These are phyloP conservation scores for Infundibulicybe gibba DNA, from an alignment of 768 basidiomycete genomes.

Conservation along the genomic window DNA sequence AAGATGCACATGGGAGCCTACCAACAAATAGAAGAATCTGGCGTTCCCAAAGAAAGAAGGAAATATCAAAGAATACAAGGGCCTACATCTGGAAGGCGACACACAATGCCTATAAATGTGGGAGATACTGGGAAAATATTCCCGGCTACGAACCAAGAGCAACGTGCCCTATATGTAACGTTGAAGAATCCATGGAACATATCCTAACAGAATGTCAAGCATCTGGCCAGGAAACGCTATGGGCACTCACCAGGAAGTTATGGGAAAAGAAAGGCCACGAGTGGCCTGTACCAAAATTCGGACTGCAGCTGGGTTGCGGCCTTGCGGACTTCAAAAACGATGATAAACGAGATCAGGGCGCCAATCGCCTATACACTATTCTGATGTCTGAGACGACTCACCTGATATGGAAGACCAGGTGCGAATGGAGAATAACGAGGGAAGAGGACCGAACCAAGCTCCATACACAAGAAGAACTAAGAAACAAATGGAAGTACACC, in stretches of 20 bases:
- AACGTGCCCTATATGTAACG: conserved; percentile 10
- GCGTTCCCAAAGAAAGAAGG: neutral
- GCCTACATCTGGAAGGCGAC: conserved; percentile 18
- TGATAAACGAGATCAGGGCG: too few relatives aligned
- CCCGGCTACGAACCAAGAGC: conserved; percentile 5
- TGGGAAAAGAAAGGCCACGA: conserved; percentile 20
- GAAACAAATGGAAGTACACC: conserved; percentile 9
- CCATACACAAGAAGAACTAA: neutral
- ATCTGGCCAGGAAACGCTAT: conserved; percentile 2
- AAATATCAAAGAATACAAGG: neutral
- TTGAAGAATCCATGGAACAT: too few relatives aligned
- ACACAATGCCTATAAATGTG: conserved; percentile 16
- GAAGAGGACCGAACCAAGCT: conserved; percentile 13
- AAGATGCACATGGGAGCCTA: neutral
- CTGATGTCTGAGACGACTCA: too few relatives aligned
- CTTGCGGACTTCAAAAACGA: too few relatives aligned
- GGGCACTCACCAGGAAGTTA: conserved; percentile 15
- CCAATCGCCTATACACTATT: too few relatives aligned
- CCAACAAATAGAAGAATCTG: neutral
- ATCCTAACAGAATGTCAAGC: too few relatives aligned
- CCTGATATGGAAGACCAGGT: too few relatives aligned
- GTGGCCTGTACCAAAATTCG: conserved; percentile 6
- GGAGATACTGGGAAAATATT: conserved; percentile 19
- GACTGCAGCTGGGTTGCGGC: conserved; percentile 15
- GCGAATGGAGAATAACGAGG: too few relatives aligned